Evolutionary conservation across 2,329 filamentous ascomycete species (phyloP).

Genomic region (Aureobasidium zeae): DNA sequence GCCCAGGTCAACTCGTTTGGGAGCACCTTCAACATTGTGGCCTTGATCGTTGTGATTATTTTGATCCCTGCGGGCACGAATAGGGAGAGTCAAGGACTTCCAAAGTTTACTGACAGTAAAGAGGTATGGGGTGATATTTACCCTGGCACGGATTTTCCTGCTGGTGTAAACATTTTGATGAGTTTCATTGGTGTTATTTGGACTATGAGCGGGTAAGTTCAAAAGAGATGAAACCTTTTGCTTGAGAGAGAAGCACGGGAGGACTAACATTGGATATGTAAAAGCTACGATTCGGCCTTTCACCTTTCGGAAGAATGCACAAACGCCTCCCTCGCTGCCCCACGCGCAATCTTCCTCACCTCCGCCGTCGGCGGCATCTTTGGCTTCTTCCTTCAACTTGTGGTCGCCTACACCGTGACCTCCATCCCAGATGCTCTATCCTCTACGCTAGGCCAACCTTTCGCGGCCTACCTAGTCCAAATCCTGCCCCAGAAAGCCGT

Average conservation of each 20-base stretch:
- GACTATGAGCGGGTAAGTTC: conserved; percentile 42
- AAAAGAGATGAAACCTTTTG: too few relatives aligned
- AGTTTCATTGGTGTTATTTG: conserved; percentile 62
- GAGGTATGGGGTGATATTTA: conserved; percentile 59
- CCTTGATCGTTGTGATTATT: conserved; percentile 56
- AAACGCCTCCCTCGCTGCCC: conserved; percentile 61
- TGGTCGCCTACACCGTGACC: conserved; percentile 58
- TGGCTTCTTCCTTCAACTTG: conserved; percentile 65
- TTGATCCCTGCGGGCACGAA: conserved; percentile 55
- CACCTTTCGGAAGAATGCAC: conserved; percentile 68
- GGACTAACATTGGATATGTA: too few relatives aligned
- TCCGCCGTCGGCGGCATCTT: conserved; percentile 55
- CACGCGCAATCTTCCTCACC: conserved; percentile 63
- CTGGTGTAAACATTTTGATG: conserved; percentile 61
- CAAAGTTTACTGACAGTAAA: conserved; percentile 50
- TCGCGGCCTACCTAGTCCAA: conserved; percentile 60
- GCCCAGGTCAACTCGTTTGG: conserved; percentile 61
- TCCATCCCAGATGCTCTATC: conserved; percentile 51
- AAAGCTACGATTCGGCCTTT: conserved; percentile 60
- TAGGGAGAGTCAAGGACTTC: conserved; percentile 41
- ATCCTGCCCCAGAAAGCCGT: conserved; percentile 52
- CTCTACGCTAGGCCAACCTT: conserved; percentile 58
- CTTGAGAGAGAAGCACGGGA: too few relatives aligned
- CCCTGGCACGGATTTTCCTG: conserved; percentile 56
- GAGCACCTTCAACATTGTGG: conserved; percentile 61